Evolutionary conservation across 371 early-diverging fungal genomes (phyloP), one percentile per base, ranked within the genome.

Genomic region (Lichtheimia corymbifera): DNA sequence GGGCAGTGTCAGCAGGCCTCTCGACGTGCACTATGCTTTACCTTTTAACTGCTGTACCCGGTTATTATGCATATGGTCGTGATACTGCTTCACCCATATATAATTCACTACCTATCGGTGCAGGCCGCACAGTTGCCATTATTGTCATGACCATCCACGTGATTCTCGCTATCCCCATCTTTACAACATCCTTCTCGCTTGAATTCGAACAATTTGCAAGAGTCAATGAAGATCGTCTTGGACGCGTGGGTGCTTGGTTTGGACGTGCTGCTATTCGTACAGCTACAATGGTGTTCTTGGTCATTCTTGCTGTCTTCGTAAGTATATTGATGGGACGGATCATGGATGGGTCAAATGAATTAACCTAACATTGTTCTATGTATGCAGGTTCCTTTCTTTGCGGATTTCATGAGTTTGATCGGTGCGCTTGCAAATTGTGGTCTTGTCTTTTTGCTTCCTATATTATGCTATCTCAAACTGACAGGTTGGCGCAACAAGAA

Each of bases 121-220:
- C 83, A 22, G 79, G 84, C 15, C 75, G 85, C 14, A 81, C 77
- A 4, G 64, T 85, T 27, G 84, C 93, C n/a, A 88, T 90, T 63
- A 87, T 88, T 58, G 86, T 93, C 64, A 89, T 94, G 72, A 91
- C 93, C 0, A 83, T 89, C 24, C 95, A 94, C 67, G 93, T 94
- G 43, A 74, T 94, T n/a, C 71, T 93, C n/a, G 94, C 95, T 41
- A 88, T 91, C 52, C 96, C 95, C 2, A 85, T 94, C 28, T 84
- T 91, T 60, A 74, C 93, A 50, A 92, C 93, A 4, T 87, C 93
- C 5, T 92, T 96, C 63, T 87, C 92, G 27, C 75, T 88, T 20
- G 90, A 91, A 63, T 79, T 89, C 40, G 91, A 91, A 69, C 63
- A 76, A 7, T 85, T 79, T 35, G 35, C 82, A 42, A 63, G 69